These are phyloP conservation scores for Rugosomyces carneus DNA, from an alignment of 1,284 basidiomycete genomes.

Conservation along the genomic window DNA sequence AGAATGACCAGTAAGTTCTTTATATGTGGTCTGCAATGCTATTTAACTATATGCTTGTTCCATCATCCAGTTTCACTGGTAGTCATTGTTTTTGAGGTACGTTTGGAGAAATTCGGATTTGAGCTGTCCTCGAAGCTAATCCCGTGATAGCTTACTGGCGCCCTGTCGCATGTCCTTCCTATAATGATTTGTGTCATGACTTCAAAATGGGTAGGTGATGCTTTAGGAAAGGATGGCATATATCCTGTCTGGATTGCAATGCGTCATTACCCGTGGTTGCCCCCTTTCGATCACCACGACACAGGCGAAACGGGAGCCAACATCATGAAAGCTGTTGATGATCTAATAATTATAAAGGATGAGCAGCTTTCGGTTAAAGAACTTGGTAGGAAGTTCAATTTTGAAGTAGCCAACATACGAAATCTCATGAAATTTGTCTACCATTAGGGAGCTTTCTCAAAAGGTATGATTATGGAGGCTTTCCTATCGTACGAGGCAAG, in stretches of 20 bases:
- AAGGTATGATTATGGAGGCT: conserved; percentile 48
- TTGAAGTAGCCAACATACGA: background rate
- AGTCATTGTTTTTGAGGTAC: conserved; percentile 67
- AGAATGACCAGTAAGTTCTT: conserved; percentile 65
- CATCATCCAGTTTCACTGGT: conserved; percentile 54
- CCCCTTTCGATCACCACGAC: conserved; percentile 64
- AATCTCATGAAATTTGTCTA: background rate
- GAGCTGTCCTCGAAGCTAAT: background rate
- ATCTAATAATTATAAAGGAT: conserved; percentile 48
- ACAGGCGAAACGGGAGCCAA: conserved; percentile 55
- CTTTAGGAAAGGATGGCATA: conserved; percentile 66
- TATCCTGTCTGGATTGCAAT: conserved; percentile 71
- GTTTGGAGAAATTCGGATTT: conserved; percentile 11
- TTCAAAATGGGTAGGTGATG: conserved; percentile 72
- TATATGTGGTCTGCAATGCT: background rate
- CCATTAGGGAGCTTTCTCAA: conserved; percentile 31
- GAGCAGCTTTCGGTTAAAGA: conserved; percentile 40
- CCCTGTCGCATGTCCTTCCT: conserved; percentile 70
- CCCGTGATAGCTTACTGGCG: conserved; percentile 55
- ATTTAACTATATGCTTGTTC: background rate
- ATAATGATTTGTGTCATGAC: conserved; percentile 77
- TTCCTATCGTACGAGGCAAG: conserved; percentile 50
- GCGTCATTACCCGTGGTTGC: conserved; percentile 68
- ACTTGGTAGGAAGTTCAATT: conserved; percentile 34
- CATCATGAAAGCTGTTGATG: conserved; percentile 52